Conservation (phyloP, 306 rosid genomes). For the Ceratonia siliqua region DNA sequence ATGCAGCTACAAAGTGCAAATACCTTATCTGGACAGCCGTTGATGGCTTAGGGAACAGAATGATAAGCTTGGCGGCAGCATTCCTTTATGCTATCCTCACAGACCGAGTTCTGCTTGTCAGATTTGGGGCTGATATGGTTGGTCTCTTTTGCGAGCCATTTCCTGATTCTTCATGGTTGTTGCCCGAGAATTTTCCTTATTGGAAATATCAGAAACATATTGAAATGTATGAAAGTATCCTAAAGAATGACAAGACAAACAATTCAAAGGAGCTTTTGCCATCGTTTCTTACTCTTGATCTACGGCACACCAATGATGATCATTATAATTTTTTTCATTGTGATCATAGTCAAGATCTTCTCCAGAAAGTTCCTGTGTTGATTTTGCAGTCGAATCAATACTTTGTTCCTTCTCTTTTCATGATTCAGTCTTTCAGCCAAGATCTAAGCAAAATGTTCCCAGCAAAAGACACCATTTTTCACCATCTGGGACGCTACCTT, state of each 20-base stretch:
- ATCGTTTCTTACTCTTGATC: slow-evolving; percentile 56
- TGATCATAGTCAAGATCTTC: slow-evolving; percentile 53
- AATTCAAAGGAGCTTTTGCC: slow-evolving; percentile 34
- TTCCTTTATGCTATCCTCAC: slow-evolving; percentile 78
- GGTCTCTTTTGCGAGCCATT: slow-evolving; percentile 79
- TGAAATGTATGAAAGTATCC: slow-evolving; percentile 52
- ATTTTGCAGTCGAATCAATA: slow-evolving; percentile 63
- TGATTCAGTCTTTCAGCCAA: slow-evolving; percentile 52
- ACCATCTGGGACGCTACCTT: slow-evolving; percentile 21
- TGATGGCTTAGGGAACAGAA: slow-evolving; percentile 84
- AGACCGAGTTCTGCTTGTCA: slow-evolving; percentile 69
- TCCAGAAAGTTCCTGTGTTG: slow-evolving; percentile 52
- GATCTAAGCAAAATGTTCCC: slow-evolving; percentile 22
- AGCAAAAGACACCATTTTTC: slow-evolving; percentile 16
- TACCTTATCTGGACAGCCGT: slow-evolving; percentile 64
- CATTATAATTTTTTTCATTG: slow-evolving; percentile 76
- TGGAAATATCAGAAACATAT: slow-evolving; percentile 47
- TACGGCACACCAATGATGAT: slow-evolving; percentile 58
- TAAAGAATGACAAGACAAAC: slow-evolving; percentile 35
- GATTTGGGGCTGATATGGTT: slow-evolving; percentile 63
- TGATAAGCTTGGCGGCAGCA: slow-evolving; percentile 62
- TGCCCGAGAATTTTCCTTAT: slow-evolving; percentile 56
- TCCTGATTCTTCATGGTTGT: slow-evolving; percentile 63
- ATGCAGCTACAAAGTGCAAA: slow-evolving; percentile 45
- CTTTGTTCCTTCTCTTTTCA: slow-evolving; percentile 67